phyloP scores from a whole-genome alignment of 1,284 basidiomycete species.

The Cutaneotrichosporon mucoides region DNA sequence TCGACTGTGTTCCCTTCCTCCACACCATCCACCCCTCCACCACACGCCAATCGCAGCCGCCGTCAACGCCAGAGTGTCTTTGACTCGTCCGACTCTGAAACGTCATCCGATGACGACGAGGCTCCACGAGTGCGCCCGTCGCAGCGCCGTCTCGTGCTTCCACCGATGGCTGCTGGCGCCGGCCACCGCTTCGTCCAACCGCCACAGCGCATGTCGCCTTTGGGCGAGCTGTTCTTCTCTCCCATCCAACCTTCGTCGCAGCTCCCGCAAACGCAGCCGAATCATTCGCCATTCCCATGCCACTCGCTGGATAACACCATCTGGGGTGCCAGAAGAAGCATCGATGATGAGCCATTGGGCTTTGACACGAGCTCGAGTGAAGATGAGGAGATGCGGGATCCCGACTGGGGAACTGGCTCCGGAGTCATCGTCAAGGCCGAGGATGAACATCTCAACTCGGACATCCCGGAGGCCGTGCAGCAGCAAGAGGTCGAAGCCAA shows the following conservation, averaged over 20 bases:
- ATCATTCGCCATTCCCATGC: constrained; percentile 42
- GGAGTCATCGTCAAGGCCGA: constrained; percentile 33
- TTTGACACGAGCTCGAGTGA: constrained; percentile 36
- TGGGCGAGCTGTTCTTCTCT: constrained; percentile 34
- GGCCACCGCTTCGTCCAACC: constrained; percentile 10
- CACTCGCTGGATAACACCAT: constrained; percentile 47
- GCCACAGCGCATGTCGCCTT: constrained; percentile 22
- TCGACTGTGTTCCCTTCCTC: constrained; percentile 3
- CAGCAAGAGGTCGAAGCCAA: constrained; percentile 26
- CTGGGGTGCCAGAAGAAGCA: constrained; percentile 33
- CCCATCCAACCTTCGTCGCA: constrained; percentile 15
- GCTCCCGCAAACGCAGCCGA: constrained; percentile 17
- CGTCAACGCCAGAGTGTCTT: constrained; percentile 13
- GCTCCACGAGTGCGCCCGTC: constrained; percentile 7
- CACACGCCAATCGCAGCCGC: not conserved
- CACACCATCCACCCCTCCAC: constrained; percentile 3
- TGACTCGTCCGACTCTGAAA: constrained; percentile 39
- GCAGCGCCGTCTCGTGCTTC: constrained; percentile 18
- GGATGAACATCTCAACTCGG: constrained; percentile 22
- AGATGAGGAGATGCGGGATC: constrained; percentile 40
- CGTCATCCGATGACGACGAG: constrained; percentile 40
- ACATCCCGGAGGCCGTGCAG: constrained; percentile 33
- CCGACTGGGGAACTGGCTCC: constrained; percentile 37
- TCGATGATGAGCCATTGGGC: constrained; percentile 18
- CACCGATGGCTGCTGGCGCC: constrained; percentile 8